These are phyloP conservation scores for Sicyos baderoa DNA, from an alignment of 306 rosid species.

Conservation along the genomic window DNA sequence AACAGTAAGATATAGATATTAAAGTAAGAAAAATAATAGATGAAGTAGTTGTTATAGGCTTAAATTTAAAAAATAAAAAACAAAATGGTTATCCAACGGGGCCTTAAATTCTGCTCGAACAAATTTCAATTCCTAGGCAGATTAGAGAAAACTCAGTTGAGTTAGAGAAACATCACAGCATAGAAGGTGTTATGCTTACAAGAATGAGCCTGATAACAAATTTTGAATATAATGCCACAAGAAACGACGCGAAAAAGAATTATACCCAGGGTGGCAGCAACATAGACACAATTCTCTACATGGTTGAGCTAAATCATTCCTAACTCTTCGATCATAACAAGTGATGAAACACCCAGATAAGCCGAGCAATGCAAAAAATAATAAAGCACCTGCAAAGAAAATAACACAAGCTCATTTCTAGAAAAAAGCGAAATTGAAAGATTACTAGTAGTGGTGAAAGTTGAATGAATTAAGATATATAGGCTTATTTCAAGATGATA, in stretches of 20 bases:
- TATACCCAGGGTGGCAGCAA: slow-evolving; percentile 96
- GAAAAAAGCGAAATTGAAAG: slow-evolving; percentile 8
- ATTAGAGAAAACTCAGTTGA: slow-evolving; percentile 5
- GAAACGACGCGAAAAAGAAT: background rate
- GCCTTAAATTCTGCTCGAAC: background rate
- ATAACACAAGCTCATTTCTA: slow-evolving; percentile 19
- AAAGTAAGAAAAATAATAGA: too few species aligned
- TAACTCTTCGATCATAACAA: slow-evolving; percentile 94
- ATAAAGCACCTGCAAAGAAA: slow-evolving; percentile 67
- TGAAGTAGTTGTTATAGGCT: too few species aligned
- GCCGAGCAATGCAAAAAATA: slow-evolving; percentile 93
- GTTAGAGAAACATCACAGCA: background rate
- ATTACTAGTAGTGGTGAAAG: background rate
- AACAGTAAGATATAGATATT: too few species aligned
- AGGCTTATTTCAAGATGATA: background rate
- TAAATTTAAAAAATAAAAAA: too few species aligned
- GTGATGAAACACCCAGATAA: slow-evolving; percentile 97
- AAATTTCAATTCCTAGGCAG: background rate
- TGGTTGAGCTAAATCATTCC: slow-evolving; percentile 96
- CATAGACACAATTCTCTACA: slow-evolving; percentile 96
- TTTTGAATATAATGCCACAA: slow-evolving; percentile 15
- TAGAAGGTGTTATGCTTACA: background rate
- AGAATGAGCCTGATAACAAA: slow-evolving; percentile 5
- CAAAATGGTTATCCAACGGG: too few species aligned
- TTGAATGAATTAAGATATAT: background rate